Percentiles rank a stretch among this genome's conserved stretches.
These are phyloP conservation scores for Trichoderma brevicompactum DNA, from an alignment of 2,329 filamentous ascomycete genomes.

Conservation along the genomic window DNA sequence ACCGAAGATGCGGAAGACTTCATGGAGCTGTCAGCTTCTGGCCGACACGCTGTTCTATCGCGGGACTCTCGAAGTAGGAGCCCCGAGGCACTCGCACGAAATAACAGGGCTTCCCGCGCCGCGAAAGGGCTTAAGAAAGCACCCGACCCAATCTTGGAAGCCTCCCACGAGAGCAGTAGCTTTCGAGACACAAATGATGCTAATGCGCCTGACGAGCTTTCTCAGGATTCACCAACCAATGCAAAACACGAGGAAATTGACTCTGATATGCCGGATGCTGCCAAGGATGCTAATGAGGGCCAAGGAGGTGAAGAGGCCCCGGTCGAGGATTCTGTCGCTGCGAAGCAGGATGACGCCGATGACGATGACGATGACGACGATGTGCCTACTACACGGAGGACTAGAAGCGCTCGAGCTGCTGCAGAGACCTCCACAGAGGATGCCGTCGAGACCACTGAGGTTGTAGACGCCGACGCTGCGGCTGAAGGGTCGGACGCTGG, in stretches of 20 bases:
- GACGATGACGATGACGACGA: conserved; percentile 56
- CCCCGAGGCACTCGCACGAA: conserved; percentile 55
- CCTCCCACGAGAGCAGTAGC: conserved; percentile 57
- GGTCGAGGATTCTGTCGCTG: conserved; percentile 36
- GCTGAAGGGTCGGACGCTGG: conserved; percentile 38
- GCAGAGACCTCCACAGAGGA: conserved; percentile 42
- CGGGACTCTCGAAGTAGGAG: conserved; percentile 59
- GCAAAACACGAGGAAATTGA: conserved; percentile 35
- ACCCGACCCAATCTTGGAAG: conserved; percentile 56
- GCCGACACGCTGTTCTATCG: conserved; percentile 58
- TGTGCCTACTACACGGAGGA: conserved; percentile 53
- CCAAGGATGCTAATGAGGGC: conserved; percentile 14
- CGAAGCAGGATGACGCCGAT: conserved; percentile 30
- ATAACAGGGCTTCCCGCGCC: conserved; percentile 52
- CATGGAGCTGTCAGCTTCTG: conserved; percentile 63
- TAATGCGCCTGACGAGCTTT: conserved; percentile 47
- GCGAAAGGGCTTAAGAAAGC: conserved; percentile 56
- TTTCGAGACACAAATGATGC: conserved; percentile 43
- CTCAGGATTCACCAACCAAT: conserved; percentile 40
- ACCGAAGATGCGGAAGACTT: conserved; percentile 61
- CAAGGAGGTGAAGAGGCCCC: conserved; percentile 31
- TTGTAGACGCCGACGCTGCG: conserved; percentile 35
- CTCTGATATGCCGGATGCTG: conserved; percentile 38
- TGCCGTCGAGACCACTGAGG: conserved; percentile 30
- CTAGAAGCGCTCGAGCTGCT: conserved; percentile 45